Evolutionary conservation across 768 basidiomycete species (phyloP).

Genomic region (Rhodotorula sphaerocarpa): DNA sequence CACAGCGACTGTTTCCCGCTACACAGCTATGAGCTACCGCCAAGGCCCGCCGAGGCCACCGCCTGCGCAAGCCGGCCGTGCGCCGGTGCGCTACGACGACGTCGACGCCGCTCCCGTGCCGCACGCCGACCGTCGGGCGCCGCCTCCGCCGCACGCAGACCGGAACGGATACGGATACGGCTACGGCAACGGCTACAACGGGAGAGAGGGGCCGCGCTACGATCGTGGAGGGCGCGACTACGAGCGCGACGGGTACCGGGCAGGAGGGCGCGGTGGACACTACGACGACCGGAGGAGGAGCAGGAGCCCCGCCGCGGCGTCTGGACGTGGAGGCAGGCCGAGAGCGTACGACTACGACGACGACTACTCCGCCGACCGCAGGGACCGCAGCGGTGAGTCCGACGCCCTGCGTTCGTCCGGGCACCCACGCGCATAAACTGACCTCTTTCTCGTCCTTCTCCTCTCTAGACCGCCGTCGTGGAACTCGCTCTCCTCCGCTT

Average conservation of each 20-base stretch:
- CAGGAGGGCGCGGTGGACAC: background rate
- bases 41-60: background rate
- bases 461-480: background rate
- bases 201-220: background rate
- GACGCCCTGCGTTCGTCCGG: no score
- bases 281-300: conserved; percentile 14
- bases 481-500: background rate
- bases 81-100: conserved; percentile 1
- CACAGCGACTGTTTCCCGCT: no score
- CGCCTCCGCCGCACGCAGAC: background rate
- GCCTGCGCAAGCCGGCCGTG: background rate
- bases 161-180: background rate
- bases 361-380: conserved; percentile 3
- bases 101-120: background rate
- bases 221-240: background rate
- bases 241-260: background rate
- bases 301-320: background rate
- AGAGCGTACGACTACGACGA: conserved; percentile 13
- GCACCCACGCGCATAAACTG: no score
- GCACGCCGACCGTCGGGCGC: background rate
- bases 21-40: background rate
- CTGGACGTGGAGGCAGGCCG: background rate
- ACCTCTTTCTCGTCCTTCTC: background rate
- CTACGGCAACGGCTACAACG: background rate
- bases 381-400: conserved; percentile 2